Conservation (phyloP, 164 flowering plant species). For the Piper longum region DNA sequence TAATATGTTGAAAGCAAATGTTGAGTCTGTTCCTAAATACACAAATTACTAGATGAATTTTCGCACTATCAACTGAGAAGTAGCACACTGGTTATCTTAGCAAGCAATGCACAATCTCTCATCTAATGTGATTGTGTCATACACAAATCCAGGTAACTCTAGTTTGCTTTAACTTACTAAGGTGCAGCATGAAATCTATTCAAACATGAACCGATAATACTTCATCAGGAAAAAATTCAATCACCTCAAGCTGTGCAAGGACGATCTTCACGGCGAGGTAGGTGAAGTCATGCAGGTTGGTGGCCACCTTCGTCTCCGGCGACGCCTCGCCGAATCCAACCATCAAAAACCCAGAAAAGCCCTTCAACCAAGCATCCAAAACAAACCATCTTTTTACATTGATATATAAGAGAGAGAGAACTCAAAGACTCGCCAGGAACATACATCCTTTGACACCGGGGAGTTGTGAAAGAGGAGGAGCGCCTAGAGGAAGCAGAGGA, state of each 20-base stretch:
- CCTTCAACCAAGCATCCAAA: not conserved
- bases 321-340: slow-evolving; percentile 90
- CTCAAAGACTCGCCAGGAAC: slow-evolving; percentile 53
- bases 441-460: slow-evolving; percentile 63
- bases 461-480: slow-evolving; percentile 12
- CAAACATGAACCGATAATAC: not conserved
- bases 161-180: not conserved
- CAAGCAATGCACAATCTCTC: too few relatives aligned
- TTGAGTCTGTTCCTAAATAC: not conserved
- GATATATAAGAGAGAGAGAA: not conserved
- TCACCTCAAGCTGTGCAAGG: slow-evolving; percentile 74
- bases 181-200: not conserved
- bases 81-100: not conserved
- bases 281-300: slow-evolving; percentile 64
- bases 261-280: slow-evolving; percentile 76
- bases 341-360: not conserved
- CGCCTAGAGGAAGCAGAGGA: not conserved
- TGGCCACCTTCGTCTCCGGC: slow-evolving; percentile 79
- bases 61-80: not conserved
- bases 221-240: not conserved
- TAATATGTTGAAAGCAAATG: not conserved
- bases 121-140: not conserved
- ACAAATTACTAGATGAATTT: not conserved
- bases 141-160: not conserved
- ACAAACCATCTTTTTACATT: not conserved